Conservation (phyloP, 192 early-diverging fungal genomes). For the Diversispora eburnea region DNA sequence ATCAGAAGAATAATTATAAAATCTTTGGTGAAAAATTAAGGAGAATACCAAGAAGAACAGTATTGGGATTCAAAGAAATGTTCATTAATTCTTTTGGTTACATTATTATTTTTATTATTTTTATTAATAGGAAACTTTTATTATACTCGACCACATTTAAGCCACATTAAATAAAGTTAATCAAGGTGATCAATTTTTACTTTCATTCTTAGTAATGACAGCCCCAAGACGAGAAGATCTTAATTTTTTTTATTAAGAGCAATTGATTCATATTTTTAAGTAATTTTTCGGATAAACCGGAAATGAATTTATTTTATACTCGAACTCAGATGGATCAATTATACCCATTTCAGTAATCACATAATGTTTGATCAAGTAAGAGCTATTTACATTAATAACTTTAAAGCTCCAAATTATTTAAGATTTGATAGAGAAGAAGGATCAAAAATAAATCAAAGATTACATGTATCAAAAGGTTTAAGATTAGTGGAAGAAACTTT, state of each 20-base stretch:
- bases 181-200: constrained; percentile 39
- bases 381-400: constrained; percentile 33
- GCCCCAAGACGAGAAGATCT: constrained; percentile 45
- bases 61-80: constrained; percentile 9
- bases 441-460: constrained; percentile 45
- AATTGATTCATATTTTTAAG: constrained; percentile 42
- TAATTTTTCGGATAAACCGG: constrained; percentile 41
- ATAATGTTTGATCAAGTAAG: constrained; percentile 40
- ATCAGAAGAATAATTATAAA: too few species aligned
- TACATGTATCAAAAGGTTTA: constrained; percentile 47
- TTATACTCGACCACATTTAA: constrained; percentile 30
- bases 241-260: constrained; percentile 48
- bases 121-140: constrained; percentile 37
- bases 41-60: too few species aligned
- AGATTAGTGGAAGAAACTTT: constrained; percentile 32
- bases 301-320: constrained; percentile 41
- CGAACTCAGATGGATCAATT: constrained; percentile 47
- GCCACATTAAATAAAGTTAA: constrained; percentile 29
- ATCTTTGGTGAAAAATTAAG: too few species aligned
- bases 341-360: constrained; percentile 52
- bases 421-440: constrained; percentile 47
- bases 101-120: constrained; percentile 29
- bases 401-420: constrained; percentile 46
- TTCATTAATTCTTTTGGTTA: constrained; percentile 22
- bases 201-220: constrained; percentile 51